A percentile compares a stretch with the other conserved stretches of the same genome.
Evolutionary conservation across 768 basidiomycete genomes (phyloP).

Genomic region (Cytidiella melzeri): DNA sequence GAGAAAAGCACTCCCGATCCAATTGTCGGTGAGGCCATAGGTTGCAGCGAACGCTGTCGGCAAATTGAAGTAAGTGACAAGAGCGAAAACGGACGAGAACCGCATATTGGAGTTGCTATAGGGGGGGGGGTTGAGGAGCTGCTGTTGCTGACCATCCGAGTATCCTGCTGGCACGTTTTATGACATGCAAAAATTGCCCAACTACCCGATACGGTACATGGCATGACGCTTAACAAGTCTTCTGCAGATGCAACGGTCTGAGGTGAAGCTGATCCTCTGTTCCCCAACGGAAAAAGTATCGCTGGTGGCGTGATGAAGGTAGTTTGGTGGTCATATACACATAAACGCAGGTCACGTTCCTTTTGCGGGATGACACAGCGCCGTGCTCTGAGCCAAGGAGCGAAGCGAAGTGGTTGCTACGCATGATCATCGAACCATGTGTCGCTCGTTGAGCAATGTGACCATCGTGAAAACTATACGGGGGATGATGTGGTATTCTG

Average conservation of each 20-base stretch:
- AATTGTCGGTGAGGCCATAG: slow-evolving; percentile 41
- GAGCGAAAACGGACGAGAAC: slow-evolving; percentile 1
- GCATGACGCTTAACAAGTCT: no score
- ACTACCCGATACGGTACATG: no score
- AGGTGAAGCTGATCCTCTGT: no score
- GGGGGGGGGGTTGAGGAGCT: no score
- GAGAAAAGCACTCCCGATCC: slow-evolving; percentile 42
- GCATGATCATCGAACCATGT: neutral
- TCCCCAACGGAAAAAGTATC: no score
- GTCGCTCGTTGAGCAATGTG: neutral
- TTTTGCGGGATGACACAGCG: neutral
- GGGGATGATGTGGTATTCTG: no score
- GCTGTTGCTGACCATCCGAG: no score
- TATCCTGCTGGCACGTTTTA: no score
- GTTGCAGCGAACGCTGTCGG: slow-evolving; percentile 32
- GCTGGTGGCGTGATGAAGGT: no score
- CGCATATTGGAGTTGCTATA: slow-evolving; percentile 3
- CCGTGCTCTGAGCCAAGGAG: neutral
- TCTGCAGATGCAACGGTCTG: no score
- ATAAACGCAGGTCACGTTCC: neutral
- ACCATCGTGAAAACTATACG: no score
- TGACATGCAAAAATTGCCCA: no score
- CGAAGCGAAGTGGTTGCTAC: neutral
- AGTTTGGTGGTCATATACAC: neutral
- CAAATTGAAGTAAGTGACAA: slow-evolving; percentile 3